Base-by-base conservation (phyloP, 2,329 filamentous ascomycete species). In the Rutstroemia sp. region DNA sequence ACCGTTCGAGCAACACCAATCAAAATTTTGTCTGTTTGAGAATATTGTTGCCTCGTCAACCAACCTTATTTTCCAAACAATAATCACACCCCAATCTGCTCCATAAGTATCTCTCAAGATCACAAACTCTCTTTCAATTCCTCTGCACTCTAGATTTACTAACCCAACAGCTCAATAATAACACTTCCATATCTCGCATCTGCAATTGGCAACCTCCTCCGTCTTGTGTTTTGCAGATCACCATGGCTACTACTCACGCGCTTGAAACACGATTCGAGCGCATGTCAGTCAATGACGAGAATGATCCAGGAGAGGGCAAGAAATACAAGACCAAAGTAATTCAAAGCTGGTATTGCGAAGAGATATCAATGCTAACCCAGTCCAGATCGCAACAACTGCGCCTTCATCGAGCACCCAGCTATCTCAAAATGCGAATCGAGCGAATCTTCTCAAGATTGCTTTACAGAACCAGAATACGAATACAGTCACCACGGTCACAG, bases 261-360 rank as follows among this genome's bases (percentile, higher is more conserved):
- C 79, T 97, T 48, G 92, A 96, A 75, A 79, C 88, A 73, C 88
- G 89, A 66, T 90, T 97, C 69, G 91, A 96, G 83, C 86, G 86
- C 72, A 82, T 96, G 75, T 87, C 88, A 19, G 89, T 96, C 61
- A 87, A 88, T 66, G 92, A 96, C 69, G 92, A 96, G 73, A 95
- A 92, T 69, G 86, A 90, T 58, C 73, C 76, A 34, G 74, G 74
- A 54, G 78, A 82, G 61, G 76, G 74, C 60, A 73, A 74, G 56
- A 78, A 78, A 61, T 77, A 82, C 63, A 95, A 95, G 74, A 73
- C 82, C 60, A 95, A 95, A 84, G 91, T 92, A 77, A 57, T 69
- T 61, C 46, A 14, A 0, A n/a, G 23, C 45, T 52, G 73, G 5
- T 2, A 38, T 16, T 30, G 1, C n/a, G 44, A 27, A 25, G 12